Evolutionary conservation across 495 filamentous ascomycete species (phyloP), one percentile per base, ranked within the genome.

Genomic region (Lentithecium fluviatile): DNA sequence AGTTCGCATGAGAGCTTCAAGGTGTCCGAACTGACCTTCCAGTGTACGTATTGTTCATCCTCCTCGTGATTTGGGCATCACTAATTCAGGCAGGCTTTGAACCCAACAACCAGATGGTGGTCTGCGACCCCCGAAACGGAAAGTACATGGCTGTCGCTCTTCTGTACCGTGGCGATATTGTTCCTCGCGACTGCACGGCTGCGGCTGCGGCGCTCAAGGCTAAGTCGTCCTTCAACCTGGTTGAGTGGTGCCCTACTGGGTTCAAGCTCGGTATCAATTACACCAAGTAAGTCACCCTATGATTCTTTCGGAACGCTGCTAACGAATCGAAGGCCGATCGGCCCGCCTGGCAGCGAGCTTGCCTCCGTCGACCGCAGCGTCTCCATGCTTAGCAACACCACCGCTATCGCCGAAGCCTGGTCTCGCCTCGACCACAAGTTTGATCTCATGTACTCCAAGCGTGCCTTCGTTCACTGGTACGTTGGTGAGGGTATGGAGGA

Each of bases 401-500:
- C 90, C 12, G 88, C 90, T 58, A 94, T 95, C 60, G 85, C 90
- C 45, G 90, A 96, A 75, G 90, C 91, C 43, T 96, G 91, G 91
- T 84, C 82, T 45, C 87, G 89, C 63, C 80, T 96, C 26, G 89
- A 93, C 75, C 85, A 90, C 79, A 96, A 96, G 77, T 96, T 96
- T 76, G 91, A 96, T 68, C 88, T 96, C 64, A 96, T 96, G 91
- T 95, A 96, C 80, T 88, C 83, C 78, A 95, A 95, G 83, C 88
- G 90, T 68, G 90, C 90, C 42, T 95, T 95, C 71, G 90, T 95
- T 15, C 90, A 95, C 76, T 95, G 90, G 90, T 95, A 95, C 70
- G 90, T 95, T 45, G 90, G 90, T 68, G 90, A 95, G 77, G 90
- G 90, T 77, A 95, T 95, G 90, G 90, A 95, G 79, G 90, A 95